Percentiles rank a stretch among this genome's conserved stretches.
phyloP scores from a whole-genome alignment of 2,329 filamentous ascomycete genomes.

The Didymella pinodella region DNA sequence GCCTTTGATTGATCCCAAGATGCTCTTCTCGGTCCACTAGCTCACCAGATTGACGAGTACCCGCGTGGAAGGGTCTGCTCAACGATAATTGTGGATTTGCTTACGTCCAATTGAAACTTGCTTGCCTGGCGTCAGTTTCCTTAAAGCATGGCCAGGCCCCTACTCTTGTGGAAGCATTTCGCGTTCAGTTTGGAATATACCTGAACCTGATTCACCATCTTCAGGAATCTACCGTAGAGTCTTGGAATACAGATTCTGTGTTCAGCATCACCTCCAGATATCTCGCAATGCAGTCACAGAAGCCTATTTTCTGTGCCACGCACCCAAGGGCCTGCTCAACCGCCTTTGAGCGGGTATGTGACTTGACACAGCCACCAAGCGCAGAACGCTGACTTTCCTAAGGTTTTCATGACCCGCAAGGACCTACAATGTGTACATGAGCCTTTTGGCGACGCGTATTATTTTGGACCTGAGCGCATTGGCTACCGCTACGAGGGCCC shows the following conservation, averaged over 20 bases:
- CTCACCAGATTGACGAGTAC: conserved; percentile 23
- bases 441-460: conserved; percentile 96
- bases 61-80: conserved; percentile 28
- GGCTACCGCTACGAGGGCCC: conserved; percentile 80
- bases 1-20: conserved; percentile 23
- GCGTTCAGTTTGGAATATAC: conserved; percentile 41
- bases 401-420: conserved; percentile 92
- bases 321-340: conserved; percentile 96
- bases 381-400: conserved; percentile 17
- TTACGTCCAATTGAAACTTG: conserved; percentile 24
- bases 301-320: conserved; percentile 89
- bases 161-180: conserved; percentile 27
- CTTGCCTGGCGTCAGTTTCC: conserved; percentile 16
- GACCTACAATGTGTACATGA: conserved; percentile 90
- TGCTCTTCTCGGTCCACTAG: conserved; percentile 30
- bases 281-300: conserved; percentile 65
- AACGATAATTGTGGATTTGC: conserved; percentile 42
- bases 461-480: conserved; percentile 91
- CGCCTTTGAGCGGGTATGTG: conserved; percentile 87
- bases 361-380: neutral
- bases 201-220: conserved; percentile 28
- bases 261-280: conserved; percentile 21
- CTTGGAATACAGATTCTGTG: conserved; percentile 37
- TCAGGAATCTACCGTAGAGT: conserved; percentile 23
- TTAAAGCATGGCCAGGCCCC: conserved; percentile 41